Conservation (phyloP, 257 asterid genomes). For the Coffea canephora region DNA sequence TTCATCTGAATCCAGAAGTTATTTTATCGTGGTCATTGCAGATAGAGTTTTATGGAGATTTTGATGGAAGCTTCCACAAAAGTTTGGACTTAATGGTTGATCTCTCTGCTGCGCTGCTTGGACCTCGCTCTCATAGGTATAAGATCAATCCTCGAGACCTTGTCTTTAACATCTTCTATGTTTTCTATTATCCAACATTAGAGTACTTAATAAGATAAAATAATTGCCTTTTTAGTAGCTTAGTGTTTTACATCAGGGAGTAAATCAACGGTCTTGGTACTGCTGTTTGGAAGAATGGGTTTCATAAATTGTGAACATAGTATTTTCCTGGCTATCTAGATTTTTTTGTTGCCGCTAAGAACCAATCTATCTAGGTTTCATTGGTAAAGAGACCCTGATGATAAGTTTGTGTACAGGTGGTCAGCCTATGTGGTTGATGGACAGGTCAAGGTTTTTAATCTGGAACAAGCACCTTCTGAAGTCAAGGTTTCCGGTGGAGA, state of each 20-base stretch:
- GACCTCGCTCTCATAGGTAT: slow-evolving; percentile 85
- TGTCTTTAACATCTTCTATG: not conserved
- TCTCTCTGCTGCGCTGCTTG: slow-evolving; percentile 80
- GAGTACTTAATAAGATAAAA: not conserved
- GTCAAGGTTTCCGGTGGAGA: slow-evolving; percentile 89
- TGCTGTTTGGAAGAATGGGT: not conserved
- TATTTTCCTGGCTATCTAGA: not conserved
- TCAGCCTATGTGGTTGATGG: slow-evolving; percentile 93
- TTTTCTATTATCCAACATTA: not conserved
- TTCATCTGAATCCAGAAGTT: not conserved
- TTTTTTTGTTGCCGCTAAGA: not conserved
- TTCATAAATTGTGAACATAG: not conserved
- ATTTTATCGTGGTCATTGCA: slow-evolving; percentile 25
- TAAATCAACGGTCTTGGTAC: not conserved
- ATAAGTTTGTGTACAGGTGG: slow-evolving; percentile 54
- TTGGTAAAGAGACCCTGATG: not conserved
- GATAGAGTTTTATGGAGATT: slow-evolving; percentile 97
- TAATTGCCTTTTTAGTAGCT: not conserved
- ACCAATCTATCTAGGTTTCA: not conserved
- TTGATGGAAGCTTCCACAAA: slow-evolving; percentile 93
- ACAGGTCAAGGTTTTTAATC: slow-evolving; percentile 67
- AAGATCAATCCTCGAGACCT: not conserved
- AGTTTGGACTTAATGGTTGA: slow-evolving; percentile 74
- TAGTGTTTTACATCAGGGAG: not conserved
- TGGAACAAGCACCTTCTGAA: slow-evolving; percentile 84